Percentiles rank a stretch among this genome's conserved stretches.
phyloP scores from a whole-genome alignment of 768 basidiomycete genomes.

The Pisolithus sp. region DNA sequence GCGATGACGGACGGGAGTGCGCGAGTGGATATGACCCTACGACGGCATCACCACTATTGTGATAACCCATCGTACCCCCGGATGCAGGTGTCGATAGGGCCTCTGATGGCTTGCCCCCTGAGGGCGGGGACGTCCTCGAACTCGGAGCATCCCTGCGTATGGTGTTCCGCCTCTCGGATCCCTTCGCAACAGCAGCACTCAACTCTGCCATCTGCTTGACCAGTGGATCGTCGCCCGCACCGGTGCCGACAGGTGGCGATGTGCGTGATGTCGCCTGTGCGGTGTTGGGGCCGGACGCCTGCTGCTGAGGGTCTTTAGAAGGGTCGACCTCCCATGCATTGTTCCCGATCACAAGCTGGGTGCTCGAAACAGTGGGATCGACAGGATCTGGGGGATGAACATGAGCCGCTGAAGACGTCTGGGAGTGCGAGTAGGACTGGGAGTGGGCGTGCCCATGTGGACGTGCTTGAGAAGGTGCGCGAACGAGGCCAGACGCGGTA shows the following conservation, averaged over 20 bases:
- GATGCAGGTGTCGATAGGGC: conserved; percentile 2
- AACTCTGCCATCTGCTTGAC: conserved; percentile 61
- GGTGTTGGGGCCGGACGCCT: conserved; percentile 5
- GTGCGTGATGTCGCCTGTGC: conserved; percentile 5
- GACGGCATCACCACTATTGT: conserved; percentile 67
- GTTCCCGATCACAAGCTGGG: conserved; percentile 53
- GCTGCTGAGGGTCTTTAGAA: conserved; percentile 55
- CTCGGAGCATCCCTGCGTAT: conserved; percentile 19
- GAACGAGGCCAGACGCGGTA: conserved; percentile 10
- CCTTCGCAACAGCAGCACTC: conserved; percentile 19
- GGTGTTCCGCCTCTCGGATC: conserved; percentile 14
- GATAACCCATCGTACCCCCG: conserved; percentile 49
- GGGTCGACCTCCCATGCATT: conserved; percentile 65
- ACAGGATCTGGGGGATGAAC: conserved; percentile 39
- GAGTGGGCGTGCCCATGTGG: conserved; percentile 6
- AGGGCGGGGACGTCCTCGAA: background rate
- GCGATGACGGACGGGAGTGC: conserved; percentile 67
- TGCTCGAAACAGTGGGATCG: conserved; percentile 59
- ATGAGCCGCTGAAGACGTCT: conserved; percentile 13
- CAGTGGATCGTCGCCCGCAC: conserved; percentile 50
- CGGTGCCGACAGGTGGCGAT: conserved; percentile 34
- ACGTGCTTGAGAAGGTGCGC: conserved; percentile 4
- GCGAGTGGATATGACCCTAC: conserved; percentile 70
- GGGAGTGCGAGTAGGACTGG: conserved; percentile 16
- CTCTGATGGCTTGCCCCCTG: too few species aligned